phyloP scores from a whole-genome alignment of 129 eudicot species.

The Tagetes erecta region DNA sequence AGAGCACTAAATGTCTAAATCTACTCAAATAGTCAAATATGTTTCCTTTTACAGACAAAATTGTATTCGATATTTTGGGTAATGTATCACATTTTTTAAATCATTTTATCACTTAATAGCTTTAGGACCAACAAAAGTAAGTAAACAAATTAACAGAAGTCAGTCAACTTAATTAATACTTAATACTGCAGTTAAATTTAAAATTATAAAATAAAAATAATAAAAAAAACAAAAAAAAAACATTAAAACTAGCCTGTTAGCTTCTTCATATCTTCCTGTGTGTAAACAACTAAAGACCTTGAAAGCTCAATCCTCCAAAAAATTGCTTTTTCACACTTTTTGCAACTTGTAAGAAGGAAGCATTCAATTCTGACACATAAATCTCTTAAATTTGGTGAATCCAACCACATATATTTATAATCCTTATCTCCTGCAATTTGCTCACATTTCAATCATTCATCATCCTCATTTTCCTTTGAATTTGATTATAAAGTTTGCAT shows the following conservation, averaged over 20 bases:
- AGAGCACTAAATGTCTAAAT: too few relatives aligned
- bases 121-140: too few relatives aligned
- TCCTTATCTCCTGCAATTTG: slow-evolving; percentile 27
- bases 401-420: slow-evolving; percentile 30
- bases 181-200: too few relatives aligned
- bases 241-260: background rate
- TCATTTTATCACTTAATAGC: too few relatives aligned
- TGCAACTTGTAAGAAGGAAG: slow-evolving; percentile 13
- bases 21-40: too few relatives aligned
- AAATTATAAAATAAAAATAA: too few relatives aligned
- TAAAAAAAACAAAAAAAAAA: too few relatives aligned
- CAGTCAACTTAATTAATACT: too few relatives aligned
- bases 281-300: slow-evolving; percentile 8
- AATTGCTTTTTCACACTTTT: background rate
- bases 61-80: too few relatives aligned
- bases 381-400: slow-evolving; percentile 4
- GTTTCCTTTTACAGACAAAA: too few relatives aligned
- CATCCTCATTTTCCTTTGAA: slow-evolving; percentile 18
- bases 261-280: slow-evolving; percentile 12
- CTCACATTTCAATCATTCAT: slow-evolving; percentile 21
- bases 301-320: slow-evolving; percentile 22
- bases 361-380: slow-evolving; percentile 25
- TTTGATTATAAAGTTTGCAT: background rate
- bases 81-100: too few relatives aligned
- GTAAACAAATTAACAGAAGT: too few relatives aligned